Conservation (phyloP, 495 filamentous ascomycete genomes). For the Thermochaetoides thermophila region DNA sequence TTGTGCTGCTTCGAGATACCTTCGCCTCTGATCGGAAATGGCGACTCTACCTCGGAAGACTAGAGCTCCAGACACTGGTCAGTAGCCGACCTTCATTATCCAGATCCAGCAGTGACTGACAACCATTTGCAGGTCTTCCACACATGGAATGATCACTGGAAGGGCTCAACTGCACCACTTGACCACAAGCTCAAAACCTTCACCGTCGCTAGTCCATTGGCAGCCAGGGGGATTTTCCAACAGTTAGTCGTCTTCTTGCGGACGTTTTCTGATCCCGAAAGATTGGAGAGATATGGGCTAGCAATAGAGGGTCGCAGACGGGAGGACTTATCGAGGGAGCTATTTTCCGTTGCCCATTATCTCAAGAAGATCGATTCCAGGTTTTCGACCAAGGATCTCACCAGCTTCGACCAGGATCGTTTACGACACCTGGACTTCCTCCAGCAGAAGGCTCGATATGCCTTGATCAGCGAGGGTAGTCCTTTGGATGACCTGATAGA, state of each 20-base stretch:
- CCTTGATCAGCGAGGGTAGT: background rate
- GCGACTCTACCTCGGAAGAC: background rate
- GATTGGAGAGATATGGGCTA: conserved; percentile 3
- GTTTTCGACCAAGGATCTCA: background rate
- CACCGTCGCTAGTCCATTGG: background rate
- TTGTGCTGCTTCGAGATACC: background rate
- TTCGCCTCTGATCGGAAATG: conserved; percentile 1
- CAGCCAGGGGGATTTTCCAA: conserved; percentile 2
- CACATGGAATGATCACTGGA: conserved; percentile 1
- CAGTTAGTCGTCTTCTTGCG: conserved; percentile 3
- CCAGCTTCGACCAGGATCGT: background rate
- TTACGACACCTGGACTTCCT: background rate
- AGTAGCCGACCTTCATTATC: background rate
- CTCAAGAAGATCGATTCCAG: conserved; percentile 1
- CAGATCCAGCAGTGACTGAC: background rate
- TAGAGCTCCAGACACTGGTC: conserved; percentile 2
- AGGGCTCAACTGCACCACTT: background rate
- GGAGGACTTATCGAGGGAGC: conserved; percentile 1
- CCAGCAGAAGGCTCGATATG: conserved; percentile 1
- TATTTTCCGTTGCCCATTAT: conserved; percentile 1
- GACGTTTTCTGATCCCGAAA: conserved; percentile 1
- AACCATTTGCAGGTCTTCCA: background rate
- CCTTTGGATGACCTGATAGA: background rate
- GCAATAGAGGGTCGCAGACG: background rate
- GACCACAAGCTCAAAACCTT: background rate